Evolutionary conservation across 2,329 filamentous ascomycete species (phyloP).

Genomic region (Penicillium sp.): DNA sequence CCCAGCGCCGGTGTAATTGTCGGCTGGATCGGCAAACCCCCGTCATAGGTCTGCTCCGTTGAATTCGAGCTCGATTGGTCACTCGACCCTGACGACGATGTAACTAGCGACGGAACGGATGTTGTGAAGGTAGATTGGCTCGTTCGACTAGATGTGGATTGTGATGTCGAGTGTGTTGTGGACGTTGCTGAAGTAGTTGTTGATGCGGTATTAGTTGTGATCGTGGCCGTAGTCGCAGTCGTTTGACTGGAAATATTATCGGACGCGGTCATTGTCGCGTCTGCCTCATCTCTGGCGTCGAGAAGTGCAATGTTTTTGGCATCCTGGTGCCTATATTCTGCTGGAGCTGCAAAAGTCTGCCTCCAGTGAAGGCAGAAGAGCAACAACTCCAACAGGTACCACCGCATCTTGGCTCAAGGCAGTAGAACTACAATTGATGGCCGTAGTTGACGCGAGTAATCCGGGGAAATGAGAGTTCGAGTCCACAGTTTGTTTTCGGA

Average conservation of each 20-base stretch:
- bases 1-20: conserved; percentile 77
- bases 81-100: conserved; percentile 7
- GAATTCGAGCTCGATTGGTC: conserved; percentile 12
- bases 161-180: conserved; percentile 3
- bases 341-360: conserved; percentile 19
- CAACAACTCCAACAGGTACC: conserved; percentile 9
- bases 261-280: conserved; percentile 13
- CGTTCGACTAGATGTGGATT: neutral
- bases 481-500: neutral
- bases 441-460: neutral
- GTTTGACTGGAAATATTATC: conserved; percentile 12
- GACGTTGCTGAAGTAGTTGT: conserved; percentile 9
- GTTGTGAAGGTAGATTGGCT: conserved; percentile 13
- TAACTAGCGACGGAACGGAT: conserved; percentile 26
- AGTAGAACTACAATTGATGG: neutral
- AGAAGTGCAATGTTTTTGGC: conserved; percentile 4
- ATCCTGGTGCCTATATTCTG: conserved; percentile 2
- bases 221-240: conserved; percentile 9
- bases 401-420: conserved; percentile 16
- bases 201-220: conserved; percentile 3
- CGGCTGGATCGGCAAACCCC: conserved; percentile 67
- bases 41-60: conserved; percentile 23
- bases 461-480: neutral
- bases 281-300: conserved; percentile 5
- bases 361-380: conserved; percentile 11